Base-by-base conservation (phyloP, 1,139 yeast species). In the Geotrichum citri-aurantii region DNA sequence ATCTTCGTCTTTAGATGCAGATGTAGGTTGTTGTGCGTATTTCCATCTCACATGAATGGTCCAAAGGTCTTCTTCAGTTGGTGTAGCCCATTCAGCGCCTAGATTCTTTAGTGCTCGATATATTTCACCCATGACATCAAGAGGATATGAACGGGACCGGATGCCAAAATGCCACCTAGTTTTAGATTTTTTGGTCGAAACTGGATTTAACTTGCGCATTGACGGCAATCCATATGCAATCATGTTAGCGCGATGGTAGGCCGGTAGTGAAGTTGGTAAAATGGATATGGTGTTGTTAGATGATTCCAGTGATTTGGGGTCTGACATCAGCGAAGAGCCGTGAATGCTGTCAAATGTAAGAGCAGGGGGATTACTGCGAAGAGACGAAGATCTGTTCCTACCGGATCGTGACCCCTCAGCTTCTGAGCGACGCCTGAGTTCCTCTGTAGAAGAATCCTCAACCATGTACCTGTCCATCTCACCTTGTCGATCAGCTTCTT, bases 161-260 rank as follows among this genome's bases (percentile, higher is more conserved):
- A 93, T 93, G 62, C 99, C 99, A 71, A 95, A 95, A 77, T 93
- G 99, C 99, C 99, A 93, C 74, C 97, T 84, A 10, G 97, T 90
- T 73, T 90, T 93, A 65, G 93, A 88, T 71, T 89, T 90, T 71
- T 91, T 91, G 48, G 87, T 80, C 11, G 88, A 80, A 24, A 87
- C 82, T 1, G 97, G 96, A 58, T 83, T 83, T 54, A 88, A 82
- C 65, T 85, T 83, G 57, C 83, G 71, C 61, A 65, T 65, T 59
- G 69, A 62, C n/a, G 71, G 65, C 1, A 73, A 66, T 10, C 66
- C 67, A 24, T 59, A 58, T 50, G 71, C 80, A 68, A 84, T 79
- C 97, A 93, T 92, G 69, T 83, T 89, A 2, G 98, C 98, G 54
- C 97, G 79, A 70, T 93, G 99, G 56, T 92, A 90, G 61, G 93